Base-by-base conservation (phyloP, 345 rosid species). In the Euphorbia peplus region DNA sequence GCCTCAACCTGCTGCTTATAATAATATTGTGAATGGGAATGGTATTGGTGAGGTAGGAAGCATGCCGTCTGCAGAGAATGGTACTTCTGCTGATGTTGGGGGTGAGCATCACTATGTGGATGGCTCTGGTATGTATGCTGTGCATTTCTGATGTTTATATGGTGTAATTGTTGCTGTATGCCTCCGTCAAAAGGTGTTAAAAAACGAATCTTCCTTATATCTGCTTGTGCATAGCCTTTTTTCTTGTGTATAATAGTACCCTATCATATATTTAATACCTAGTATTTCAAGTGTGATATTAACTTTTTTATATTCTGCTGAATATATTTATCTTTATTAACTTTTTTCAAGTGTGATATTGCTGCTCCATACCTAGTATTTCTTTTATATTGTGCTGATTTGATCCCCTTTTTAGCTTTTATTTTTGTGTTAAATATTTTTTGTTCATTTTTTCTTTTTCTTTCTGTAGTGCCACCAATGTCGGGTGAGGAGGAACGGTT, bases 401-500 rank as follows among this genome's bases (percentile, higher is more conserved):
- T 41, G 14, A 28, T n/a, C n/a, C 60, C 30, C 19, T 47, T 8
- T 28, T 56, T 54, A 61, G 39, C 26, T 56, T 41, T 21, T 46
- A 4, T 32, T 15, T n/a, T 24, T 22, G 7, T 30, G 67, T 67
- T 71, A 19, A 24, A 44, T 19, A 13, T 29, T 57, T 67, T 66
- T 32, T 15, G 7, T 28, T 62, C 16, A 3, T 8, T 35, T 63
- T 25, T 0, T 32, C 19, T 51, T 54, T 39, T 72, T 30, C 19
- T 48, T 59, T 48, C 16, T 76, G 52, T 64, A 84, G 85, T 48
- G 56, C 82, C 85, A 55, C 76, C 79, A 54, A 79, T 80, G 75
- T 88, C 99, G 55, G 85, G 73, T 0, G 99, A 91, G 80, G 99
- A 95, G 77, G 98, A 90, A 39, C 87, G 92, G 8, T 62, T 91